Base-by-base conservation (phyloP, 164 flowering plant genomes). In the Paratinospora sagittata region DNA sequence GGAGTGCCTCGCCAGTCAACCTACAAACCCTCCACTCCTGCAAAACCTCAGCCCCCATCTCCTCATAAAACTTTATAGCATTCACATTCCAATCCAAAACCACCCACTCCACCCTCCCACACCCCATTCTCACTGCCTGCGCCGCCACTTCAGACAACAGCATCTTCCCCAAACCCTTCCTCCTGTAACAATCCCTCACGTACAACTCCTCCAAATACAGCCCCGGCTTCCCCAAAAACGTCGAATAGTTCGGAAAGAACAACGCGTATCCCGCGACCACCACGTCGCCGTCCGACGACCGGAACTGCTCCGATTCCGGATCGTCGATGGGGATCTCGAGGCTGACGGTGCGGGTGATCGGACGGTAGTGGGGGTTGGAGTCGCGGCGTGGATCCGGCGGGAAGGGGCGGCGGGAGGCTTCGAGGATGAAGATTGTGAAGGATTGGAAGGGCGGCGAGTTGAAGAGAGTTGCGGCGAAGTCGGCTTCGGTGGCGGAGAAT, bases 61-160 rank as follows among this genome's bases (percentile, higher is more conserved):
- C 84, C 75, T 90, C 88, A 71, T 94, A 94, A 69, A 94, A 94
- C 82, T 74, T 76, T 9, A 92, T 92, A 0, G 98, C 97, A 77
- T 89, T 92, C 57, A 79, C 77, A 70, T 94, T 94, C 98, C 98
- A 94, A 65, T 91, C 97, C 68, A 91, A 81, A 75, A 91, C 98
- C 27, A 80, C 82, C 98, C 97, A 92, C 75, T 93, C 97, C 69
- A 91, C 97, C 65, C 98, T 82, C 23, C 91, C 97, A 58, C 80
- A 80, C 66, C 89, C 95, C 90, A 89, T 85, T 75, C 81, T 84
- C 82, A 82, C 95, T 13, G 95, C 96, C 79, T 88, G 93, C 27
- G 68, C 63, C 64, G 93, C 98, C 82, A 90, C 97, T 3, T 89
- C 90, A 8, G 86, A 69, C 61, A 93, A 74, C 81, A 90, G 68